Evolutionary conservation across 805 yeast genomes (phyloP).

Genomic region (Millerozyma miso): DNA sequence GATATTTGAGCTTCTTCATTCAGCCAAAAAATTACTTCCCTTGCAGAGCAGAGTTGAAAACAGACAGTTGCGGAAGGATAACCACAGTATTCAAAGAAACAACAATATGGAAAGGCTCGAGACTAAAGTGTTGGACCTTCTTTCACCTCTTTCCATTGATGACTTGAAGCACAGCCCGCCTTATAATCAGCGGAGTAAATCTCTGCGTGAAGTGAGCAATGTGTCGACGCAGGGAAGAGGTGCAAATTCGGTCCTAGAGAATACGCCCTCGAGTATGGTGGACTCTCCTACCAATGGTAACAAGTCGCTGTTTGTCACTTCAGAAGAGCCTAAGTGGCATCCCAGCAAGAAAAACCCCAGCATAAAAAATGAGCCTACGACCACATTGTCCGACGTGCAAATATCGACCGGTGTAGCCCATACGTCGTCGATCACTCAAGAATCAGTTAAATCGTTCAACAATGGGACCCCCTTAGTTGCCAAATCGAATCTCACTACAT

Average conservation of each 20-base stretch:
- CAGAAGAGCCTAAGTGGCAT: neutral
- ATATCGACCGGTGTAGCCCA: constrained; percentile 3
- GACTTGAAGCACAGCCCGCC: constrained; percentile 25
- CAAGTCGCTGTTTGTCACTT: neutral
- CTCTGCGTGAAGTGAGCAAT: neutral
- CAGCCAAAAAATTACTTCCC: constrained; percentile 36
- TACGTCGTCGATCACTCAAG: neutral
- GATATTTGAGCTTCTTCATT: constrained; percentile 37
- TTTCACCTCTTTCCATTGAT: constrained; percentile 38
- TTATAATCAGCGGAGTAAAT: constrained; percentile 4
- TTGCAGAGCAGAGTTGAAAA: constrained; percentile 39
- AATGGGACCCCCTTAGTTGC: constrained; percentile 5
- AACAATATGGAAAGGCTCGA: constrained; percentile 10
- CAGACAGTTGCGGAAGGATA: constrained; percentile 34
- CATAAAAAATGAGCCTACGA: constrained; percentile 14
- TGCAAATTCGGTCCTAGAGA: constrained; percentile 11
- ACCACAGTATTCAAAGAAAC: constrained; percentile 20
- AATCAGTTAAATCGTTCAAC: neutral
- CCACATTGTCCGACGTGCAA: constrained; percentile 13
- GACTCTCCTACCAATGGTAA: constrained; percentile 17
- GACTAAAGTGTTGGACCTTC: constrained; percentile 28
- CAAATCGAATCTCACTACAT: constrained; percentile 18
- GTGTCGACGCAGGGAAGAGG: neutral
- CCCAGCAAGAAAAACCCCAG: neutral
- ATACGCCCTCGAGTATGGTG: constrained; percentile 31